Evolutionary conservation across 2,329 filamentous ascomycete genomes (phyloP).

Genomic region (Cladosporium cucumerinum): DNA sequence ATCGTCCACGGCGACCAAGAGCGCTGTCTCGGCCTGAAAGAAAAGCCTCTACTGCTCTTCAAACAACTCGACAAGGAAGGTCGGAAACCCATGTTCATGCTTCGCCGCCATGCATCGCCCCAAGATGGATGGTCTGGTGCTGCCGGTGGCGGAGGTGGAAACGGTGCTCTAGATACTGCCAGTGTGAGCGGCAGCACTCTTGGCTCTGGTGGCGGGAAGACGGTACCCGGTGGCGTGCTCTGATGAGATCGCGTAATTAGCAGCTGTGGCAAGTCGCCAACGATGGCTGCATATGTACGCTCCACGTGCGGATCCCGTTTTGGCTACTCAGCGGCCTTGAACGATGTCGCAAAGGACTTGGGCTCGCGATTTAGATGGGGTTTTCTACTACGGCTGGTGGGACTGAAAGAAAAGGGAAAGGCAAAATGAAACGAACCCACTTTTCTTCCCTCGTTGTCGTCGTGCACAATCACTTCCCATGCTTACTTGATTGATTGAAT

Average conservation of each 20-base stretch:
- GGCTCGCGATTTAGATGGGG: background rate
- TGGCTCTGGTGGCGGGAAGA: conserved; percentile 8
- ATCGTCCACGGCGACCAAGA: conserved; percentile 99
- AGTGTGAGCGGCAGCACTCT: conserved; percentile 9
- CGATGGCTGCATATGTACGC: background rate
- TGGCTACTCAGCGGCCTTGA: background rate
- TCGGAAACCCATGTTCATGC: conserved; percentile 99
- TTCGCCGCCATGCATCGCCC: conserved; percentile 63
- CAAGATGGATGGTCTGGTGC: conserved; percentile 34
- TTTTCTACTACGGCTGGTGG: background rate
- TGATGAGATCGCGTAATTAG: background rate
- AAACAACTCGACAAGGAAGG: conserved; percentile 97
- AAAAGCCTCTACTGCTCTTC: conserved; percentile 92
- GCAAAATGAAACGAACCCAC: background rate
- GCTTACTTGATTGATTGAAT: background rate
- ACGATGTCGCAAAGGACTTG: background rate
- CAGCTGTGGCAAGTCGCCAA: background rate
- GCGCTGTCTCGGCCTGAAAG: conserved; percentile 83
- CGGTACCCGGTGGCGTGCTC: conserved; percentile 15
- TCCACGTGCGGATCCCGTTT: background rate
- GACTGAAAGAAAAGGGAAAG: background rate
- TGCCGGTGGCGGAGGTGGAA: conserved; percentile 9
- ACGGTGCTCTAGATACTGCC: conserved; percentile 5
- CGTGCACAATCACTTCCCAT: background rate
- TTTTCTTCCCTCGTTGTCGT: background rate